Conservation (phyloP, 441 rosid species). For the Pelargonium citronellum region DNA sequence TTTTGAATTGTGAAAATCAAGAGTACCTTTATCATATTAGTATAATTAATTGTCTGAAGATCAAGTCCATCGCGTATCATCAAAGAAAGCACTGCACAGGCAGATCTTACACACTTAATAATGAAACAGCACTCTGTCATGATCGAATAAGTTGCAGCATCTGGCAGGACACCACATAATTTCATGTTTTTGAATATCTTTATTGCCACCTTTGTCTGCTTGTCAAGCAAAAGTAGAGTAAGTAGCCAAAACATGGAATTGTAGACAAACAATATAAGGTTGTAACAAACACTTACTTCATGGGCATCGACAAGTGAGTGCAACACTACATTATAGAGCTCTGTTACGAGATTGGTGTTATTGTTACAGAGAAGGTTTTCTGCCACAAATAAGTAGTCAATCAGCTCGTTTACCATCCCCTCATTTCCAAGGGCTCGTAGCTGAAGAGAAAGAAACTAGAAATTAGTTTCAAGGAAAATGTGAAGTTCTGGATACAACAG, state of each 20-base stretch:
- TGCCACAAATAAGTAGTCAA: conserved; percentile 43
- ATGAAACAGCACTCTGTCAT: conserved; percentile 70
- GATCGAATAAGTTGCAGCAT: conserved; percentile 54
- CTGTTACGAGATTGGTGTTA: conserved; percentile 34
- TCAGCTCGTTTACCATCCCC: conserved; percentile 64
- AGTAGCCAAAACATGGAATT: conserved; percentile 10
- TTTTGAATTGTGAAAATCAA: not conserved
- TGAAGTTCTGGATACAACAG: not conserved
- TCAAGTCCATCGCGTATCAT: conserved; percentile 71
- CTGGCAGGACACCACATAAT: conserved; percentile 36
- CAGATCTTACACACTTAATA: conserved; percentile 45
- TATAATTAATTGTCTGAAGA: conserved; percentile 42
- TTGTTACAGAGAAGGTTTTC: conserved; percentile 37
- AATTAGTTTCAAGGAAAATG: conserved; percentile 4
- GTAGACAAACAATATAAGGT: conserved; percentile 15
- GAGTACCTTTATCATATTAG: conserved; percentile 60
- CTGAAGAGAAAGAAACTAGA: conserved; percentile 34
- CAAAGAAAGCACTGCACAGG: conserved; percentile 58
- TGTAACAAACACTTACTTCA: conserved; percentile 45
- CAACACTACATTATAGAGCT: conserved; percentile 58
- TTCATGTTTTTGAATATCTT: conserved; percentile 56
- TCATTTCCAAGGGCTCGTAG: conserved; percentile 71
- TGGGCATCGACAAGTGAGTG: conserved; percentile 55
- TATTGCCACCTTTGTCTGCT: conserved; percentile 52
- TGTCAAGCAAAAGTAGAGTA: conserved; percentile 14